Conservation (phyloP, 441 rosid species). For the California macrophylla region DNA sequence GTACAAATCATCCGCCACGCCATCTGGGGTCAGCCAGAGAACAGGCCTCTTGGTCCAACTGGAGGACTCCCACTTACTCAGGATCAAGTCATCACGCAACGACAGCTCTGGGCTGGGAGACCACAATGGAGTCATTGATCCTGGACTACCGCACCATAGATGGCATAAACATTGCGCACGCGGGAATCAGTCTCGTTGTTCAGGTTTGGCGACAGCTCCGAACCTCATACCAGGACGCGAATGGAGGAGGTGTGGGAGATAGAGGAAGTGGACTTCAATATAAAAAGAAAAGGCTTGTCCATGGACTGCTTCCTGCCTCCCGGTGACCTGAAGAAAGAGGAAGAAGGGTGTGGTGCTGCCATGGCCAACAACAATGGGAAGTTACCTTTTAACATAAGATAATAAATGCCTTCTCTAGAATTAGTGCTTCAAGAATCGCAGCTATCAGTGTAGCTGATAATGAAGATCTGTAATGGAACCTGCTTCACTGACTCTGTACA, state of each 20-base stretch:
- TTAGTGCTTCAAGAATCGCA: not conserved
- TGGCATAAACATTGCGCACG: slow-evolving; percentile 9
- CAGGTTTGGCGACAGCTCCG: not conserved
- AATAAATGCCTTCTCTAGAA: not conserved
- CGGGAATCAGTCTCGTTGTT: slow-evolving; percentile 7
- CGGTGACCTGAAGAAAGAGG: not conserved
- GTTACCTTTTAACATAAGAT: not conserved
- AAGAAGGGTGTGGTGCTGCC: not conserved
- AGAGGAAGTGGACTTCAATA: slow-evolving; percentile 11
- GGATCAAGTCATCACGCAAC: slow-evolving; percentile 5
- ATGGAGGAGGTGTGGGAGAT: slow-evolving; percentile 14
- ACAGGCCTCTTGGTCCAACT: slow-evolving; percentile 6
- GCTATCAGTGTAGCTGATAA: not conserved
- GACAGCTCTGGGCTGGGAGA: not conserved
- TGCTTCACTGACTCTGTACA: too few relatives aligned
- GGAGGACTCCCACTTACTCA: slow-evolving; percentile 8
- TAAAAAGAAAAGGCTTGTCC: not conserved
- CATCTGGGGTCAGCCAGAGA: slow-evolving; percentile 8
- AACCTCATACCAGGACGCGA: not conserved
- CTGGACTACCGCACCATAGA: slow-evolving; percentile 5
- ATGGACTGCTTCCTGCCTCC: slow-evolving; percentile 12
- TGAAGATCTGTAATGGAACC: not conserved
- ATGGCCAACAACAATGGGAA: not conserved
- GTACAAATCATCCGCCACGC: slow-evolving; percentile 26
- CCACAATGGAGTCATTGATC: not conserved